Conservation (phyloP, 1,284 basidiomycete genomes). For the Ustilago lituana region DNA sequence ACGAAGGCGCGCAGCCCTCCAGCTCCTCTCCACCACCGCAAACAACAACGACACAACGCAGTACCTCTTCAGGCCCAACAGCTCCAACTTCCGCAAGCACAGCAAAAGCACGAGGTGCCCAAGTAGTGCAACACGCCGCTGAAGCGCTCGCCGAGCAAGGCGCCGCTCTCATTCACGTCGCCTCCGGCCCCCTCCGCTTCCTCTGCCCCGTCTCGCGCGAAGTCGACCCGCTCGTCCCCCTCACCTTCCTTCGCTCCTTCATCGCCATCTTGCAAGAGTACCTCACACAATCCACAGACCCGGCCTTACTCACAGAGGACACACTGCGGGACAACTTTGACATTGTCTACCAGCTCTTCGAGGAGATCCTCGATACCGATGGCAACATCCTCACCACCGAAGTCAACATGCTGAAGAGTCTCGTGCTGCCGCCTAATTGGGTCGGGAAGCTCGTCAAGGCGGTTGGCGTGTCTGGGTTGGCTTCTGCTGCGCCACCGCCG, state of each 20-base stretch:
- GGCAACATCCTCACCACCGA: conserved; percentile 64
- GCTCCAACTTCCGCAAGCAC: background rate
- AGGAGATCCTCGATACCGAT: conserved; percentile 64
- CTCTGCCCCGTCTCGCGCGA: conserved; percentile 83
- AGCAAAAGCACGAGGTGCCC: conserved; percentile 10
- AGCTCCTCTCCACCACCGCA: background rate
- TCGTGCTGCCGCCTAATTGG: conserved; percentile 64
- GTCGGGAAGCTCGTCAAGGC: conserved; percentile 56
- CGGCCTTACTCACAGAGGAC: conserved; percentile 55
- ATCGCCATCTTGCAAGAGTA: conserved; percentile 71
- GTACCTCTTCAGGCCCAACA: no score
- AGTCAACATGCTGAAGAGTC: conserved; percentile 55
- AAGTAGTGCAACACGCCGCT: conserved; percentile 30
- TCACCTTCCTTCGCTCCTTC: conserved; percentile 86
- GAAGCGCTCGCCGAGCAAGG: conserved; percentile 58
- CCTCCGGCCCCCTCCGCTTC: conserved; percentile 78
- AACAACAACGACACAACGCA: background rate
- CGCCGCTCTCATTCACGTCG: conserved; percentile 80
- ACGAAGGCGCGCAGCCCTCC: conserved; percentile 7
- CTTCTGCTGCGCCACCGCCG: conserved; percentile 70
- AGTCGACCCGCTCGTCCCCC: conserved; percentile 87
- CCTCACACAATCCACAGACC: conserved; percentile 47
- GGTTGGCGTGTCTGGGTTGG: conserved; percentile 49
- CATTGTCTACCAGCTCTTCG: conserved; percentile 63
- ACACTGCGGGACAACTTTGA: conserved; percentile 62